These are phyloP conservation scores for Phytophthora nicotianae DNA, from an alignment of 352 stramenopile species.

Conservation along the genomic window DNA sequence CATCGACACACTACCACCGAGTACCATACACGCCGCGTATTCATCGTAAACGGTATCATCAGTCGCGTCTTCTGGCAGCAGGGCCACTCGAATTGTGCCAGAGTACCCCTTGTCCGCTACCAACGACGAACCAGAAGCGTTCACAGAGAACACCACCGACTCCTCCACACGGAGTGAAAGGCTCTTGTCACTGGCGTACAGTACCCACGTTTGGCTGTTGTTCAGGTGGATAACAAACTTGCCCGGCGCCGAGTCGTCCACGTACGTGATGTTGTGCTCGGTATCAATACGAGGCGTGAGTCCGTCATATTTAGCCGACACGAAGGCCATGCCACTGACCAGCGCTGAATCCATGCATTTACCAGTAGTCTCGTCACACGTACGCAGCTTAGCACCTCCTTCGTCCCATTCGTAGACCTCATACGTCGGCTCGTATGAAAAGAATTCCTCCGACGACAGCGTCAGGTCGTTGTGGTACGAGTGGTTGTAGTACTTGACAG, in stretches of 20 bases:
- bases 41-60: constrained; percentile 56
- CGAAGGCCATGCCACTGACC: constrained; percentile 77
- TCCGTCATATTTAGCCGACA: constrained; percentile 62
- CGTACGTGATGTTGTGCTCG: constrained; percentile 51
- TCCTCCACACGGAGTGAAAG: constrained; percentile 49
- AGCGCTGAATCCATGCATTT: constrained; percentile 64
- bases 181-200: constrained; percentile 57
- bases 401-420: constrained; percentile 72
- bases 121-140: constrained; percentile 44
- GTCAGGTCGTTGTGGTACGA: constrained; percentile 72
- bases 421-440: constrained; percentile 49
- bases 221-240: constrained; percentile 67
- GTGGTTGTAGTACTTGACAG: constrained; percentile 66
- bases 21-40: constrained; percentile 62
- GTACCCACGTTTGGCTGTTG: constrained; percentile 80
- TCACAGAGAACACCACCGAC: constrained; percentile 39
- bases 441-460: constrained; percentile 65
- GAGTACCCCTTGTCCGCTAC: constrained; percentile 46
- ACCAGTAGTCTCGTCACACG: constrained; percentile 35
- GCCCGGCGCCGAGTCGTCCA: constrained; percentile 41
- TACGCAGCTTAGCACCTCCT: constrained; percentile 60
- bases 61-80: constrained; percentile 17
- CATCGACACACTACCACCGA: constrained; percentile 53
- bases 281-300: constrained; percentile 60
- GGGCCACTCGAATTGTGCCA: constrained; percentile 55